Conservation (phyloP, 352 stramenopile genomes). For the Globisporangium mamillatum region DNA sequence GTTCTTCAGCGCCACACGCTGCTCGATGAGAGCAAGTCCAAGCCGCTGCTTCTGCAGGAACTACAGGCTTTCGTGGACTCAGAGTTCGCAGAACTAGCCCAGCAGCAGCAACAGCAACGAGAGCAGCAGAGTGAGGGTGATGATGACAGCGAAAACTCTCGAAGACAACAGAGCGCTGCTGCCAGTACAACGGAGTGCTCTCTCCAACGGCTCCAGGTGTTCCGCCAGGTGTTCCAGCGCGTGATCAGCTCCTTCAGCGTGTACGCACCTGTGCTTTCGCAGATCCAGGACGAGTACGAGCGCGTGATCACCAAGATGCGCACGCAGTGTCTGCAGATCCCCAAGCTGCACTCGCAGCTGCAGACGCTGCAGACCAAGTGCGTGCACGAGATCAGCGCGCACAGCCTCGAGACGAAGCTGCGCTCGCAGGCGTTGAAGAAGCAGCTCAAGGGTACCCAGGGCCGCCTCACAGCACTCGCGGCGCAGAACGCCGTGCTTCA, state of each 20-base stretch:
- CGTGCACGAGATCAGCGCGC: conserved; percentile 48
- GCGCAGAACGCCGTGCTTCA: conserved; percentile 37
- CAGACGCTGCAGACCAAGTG: conserved; percentile 62
- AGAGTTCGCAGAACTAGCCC: conserved; percentile 23
- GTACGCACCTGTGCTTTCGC: conserved; percentile 58
- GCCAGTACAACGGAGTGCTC: conserved; percentile 5
- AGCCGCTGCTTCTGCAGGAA: conserved; percentile 45
- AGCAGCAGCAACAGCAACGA: not conserved
- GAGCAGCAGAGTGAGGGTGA: not conserved
- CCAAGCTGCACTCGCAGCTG: conserved; percentile 46
- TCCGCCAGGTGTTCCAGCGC: conserved; percentile 45
- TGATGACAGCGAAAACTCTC: conserved; percentile 1
- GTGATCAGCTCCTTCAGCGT: conserved; percentile 62
- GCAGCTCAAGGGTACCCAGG: conserved; percentile 57
- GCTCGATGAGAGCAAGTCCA: conserved; percentile 31
- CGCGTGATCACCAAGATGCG: conserved; percentile 28
- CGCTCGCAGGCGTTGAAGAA: conserved; percentile 35
- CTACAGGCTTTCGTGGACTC: conserved; percentile 31
- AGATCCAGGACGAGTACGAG: conserved; percentile 70
- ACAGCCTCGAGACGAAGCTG: conserved; percentile 40
- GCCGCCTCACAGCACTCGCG: conserved; percentile 42
- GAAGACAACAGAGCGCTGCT: not conserved
- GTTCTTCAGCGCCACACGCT: conserved; percentile 22
- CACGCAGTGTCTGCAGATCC: conserved; percentile 37
- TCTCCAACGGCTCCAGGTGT: conserved; percentile 52